phyloP scores from a whole-genome alignment of 2,329 filamentous ascomycete species.

The Phialemonium atrogriseum region DNA sequence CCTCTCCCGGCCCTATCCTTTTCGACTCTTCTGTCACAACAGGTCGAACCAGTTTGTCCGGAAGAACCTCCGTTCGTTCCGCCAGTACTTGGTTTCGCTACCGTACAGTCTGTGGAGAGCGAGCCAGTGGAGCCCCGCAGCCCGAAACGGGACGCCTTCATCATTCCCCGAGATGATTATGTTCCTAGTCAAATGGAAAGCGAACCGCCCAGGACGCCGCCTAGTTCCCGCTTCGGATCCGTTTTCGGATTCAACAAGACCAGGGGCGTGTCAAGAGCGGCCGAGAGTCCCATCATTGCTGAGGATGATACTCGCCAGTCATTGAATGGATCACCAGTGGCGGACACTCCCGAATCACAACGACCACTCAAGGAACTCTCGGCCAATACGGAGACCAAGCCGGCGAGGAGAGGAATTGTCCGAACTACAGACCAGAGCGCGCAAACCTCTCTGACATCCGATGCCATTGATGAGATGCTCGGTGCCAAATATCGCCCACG shows the following conservation, averaged over 20 bases:
- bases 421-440: conserved; percentile 61
- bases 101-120: conserved; percentile 36
- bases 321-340: conserved; percentile 27
- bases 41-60: conserved; percentile 19
- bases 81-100: conserved; percentile 30
- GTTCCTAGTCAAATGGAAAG: conserved; percentile 5
- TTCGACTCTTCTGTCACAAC: conserved; percentile 10
- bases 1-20: conserved; percentile 19
- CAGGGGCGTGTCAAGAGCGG: conserved; percentile 25
- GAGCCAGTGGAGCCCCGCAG: conserved; percentile 38
- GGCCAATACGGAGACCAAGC: conserved; percentile 40
- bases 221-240: conserved; percentile 31
- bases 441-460: conserved; percentile 77
- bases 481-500: conserved; percentile 36
- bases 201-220: conserved; percentile 28
- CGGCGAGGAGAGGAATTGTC: conserved; percentile 27
- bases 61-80: conserved; percentile 5
- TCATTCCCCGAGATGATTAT: conserved; percentile 40
- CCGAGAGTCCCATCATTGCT: conserved; percentile 41
- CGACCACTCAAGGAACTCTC: conserved; percentile 55
- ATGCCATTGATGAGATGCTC: conserved; percentile 71
- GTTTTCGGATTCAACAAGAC: conserved; percentile 36
- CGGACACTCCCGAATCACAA: conserved; percentile 46
- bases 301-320: conserved; percentile 58
- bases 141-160: conserved; percentile 46